Conservation (phyloP, 2,329 filamentous ascomycete genomes). For the Colletotrichum agaves region DNA sequence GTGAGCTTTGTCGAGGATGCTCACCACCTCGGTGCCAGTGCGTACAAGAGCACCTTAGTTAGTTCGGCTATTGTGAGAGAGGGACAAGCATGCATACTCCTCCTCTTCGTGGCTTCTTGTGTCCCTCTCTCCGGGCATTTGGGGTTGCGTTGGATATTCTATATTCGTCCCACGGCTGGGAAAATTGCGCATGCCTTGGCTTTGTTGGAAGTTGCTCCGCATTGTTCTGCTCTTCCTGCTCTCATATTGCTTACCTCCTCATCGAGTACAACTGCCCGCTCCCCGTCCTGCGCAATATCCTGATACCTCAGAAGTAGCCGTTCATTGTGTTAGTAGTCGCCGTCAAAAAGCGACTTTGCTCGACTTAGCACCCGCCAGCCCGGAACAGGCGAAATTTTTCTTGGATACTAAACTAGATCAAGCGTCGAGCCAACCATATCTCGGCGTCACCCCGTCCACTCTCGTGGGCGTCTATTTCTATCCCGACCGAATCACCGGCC, state of each 20-base stretch:
- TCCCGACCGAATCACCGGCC: conserved; percentile 50
- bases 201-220: background rate
- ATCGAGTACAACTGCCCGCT: background rate
- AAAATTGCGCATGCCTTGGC: conserved; percentile 34
- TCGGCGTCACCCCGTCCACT: conserved; percentile 48
- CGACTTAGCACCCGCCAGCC: conserved; percentile 12
- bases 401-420: conserved; percentile 10
- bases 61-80: conserved; percentile 12
- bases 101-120: background rate
- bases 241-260: background rate
- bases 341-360: conserved; percentile 1
- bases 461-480: conserved; percentile 58
- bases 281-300: background rate
- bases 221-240: background rate
- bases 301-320: background rate
- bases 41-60: background rate
- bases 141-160: conserved; percentile 32
- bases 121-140: conserved; percentile 15
- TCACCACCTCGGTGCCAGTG: background rate
- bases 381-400: conserved; percentile 24
- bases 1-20: conserved; percentile 25
- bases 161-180: conserved; percentile 29
- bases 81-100: conserved; percentile 16
- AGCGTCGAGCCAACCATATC: conserved; percentile 40
- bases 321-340: conserved; percentile 1